These are phyloP conservation scores for Exophiala alcalophila DNA, from an alignment of 2,329 filamentous ascomycete species.

Conservation along the genomic window DNA sequence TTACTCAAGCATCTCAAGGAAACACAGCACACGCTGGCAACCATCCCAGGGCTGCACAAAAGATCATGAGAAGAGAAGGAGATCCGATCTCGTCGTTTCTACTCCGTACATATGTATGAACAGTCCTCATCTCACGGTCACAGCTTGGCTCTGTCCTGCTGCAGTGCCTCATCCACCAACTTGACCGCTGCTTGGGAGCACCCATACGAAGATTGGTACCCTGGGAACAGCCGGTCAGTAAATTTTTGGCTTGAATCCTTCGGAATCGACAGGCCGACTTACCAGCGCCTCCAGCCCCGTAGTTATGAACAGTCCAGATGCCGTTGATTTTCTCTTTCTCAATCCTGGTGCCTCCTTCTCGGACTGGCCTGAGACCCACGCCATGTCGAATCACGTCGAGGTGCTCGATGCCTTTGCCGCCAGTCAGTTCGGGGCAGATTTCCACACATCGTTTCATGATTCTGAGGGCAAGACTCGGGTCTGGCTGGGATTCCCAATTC, in stretches of 20 bases:
- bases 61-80: too few relatives aligned
- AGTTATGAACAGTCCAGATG: conserved; percentile 66
- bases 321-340: conserved; percentile 67
- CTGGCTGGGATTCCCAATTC: conserved; percentile 75
- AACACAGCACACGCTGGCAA: too few relatives aligned
- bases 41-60: too few relatives aligned
- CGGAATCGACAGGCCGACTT: too few relatives aligned
- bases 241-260: too few relatives aligned
- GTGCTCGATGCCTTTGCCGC: conserved; percentile 66
- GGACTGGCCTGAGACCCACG: conserved; percentile 74
- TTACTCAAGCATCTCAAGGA: too few relatives aligned
- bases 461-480: conserved; percentile 72
- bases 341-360: conserved; percentile 69
- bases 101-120: not conserved
- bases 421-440: conserved; percentile 62
- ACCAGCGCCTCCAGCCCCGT: conserved; percentile 54
- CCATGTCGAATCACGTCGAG: conserved; percentile 75
- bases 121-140: conserved; percentile 4
- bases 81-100: conserved; percentile 1
- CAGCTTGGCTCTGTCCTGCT: conserved; percentile 23
- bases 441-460: conserved; percentile 79
- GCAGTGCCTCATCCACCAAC: conserved; percentile 58
- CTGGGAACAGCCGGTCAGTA: too few relatives aligned
- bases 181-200: conserved; percentile 65
- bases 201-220: conserved; percentile 67